Conservation (phyloP, 2,329 filamentous ascomycete genomes). For the Pseudopithomyces chartarum region DNA sequence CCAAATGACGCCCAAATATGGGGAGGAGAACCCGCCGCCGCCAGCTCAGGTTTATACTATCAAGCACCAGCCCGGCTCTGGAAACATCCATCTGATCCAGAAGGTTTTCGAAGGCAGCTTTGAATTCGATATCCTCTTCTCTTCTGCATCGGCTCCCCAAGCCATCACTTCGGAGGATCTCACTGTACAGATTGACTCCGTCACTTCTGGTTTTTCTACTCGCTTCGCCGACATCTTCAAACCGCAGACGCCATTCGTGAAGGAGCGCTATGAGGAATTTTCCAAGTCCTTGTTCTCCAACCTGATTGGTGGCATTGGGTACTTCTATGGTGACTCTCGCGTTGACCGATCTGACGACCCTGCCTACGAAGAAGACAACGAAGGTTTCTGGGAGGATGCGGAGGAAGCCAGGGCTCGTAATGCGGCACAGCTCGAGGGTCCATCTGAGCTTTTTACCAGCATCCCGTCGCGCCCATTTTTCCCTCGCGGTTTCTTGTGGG, state of each 20-base stretch:
- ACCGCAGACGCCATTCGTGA: constrained; percentile 75
- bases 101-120: constrained; percentile 90
- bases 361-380: constrained; percentile 93
- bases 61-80: constrained; percentile 67
- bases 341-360: constrained; percentile 90
- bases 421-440: constrained; percentile 73
- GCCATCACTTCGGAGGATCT: constrained; percentile 66
- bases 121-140: constrained; percentile 90
- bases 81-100: constrained; percentile 87
- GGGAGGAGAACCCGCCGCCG: constrained; percentile 69
- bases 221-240: constrained; percentile 75
- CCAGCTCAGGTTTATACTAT: constrained; percentile 86
- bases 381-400: constrained; percentile 93
- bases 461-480: constrained; percentile 96
- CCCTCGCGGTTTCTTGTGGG: constrained; percentile 95
- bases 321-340: constrained; percentile 87
- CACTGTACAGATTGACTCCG: constrained; percentile 69
- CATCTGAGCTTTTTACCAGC: constrained; percentile 86
- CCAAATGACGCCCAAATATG: constrained; percentile 62
- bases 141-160: constrained; percentile 69
- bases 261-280: constrained; percentile 75
- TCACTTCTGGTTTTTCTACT: constrained; percentile 71
- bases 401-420: constrained; percentile 75
- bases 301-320: constrained; percentile 89
- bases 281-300: constrained; percentile 93